Conservation (phyloP, 345 rosid genomes). For the Gossypium longicalyx region DNA sequence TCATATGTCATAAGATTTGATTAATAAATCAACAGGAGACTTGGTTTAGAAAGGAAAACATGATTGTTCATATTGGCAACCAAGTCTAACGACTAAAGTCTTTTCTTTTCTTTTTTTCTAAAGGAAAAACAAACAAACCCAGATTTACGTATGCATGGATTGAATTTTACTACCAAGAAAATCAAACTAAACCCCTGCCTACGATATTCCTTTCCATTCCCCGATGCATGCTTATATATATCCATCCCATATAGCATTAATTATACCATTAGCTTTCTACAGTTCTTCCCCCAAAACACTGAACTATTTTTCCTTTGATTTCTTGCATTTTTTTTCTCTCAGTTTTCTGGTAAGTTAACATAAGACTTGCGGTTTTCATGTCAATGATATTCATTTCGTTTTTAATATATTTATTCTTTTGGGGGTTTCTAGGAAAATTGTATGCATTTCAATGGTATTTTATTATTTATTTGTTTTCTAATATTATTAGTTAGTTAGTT, state of each 20-base stretch:
- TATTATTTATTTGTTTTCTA: neutral
- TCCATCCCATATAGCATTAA: neutral
- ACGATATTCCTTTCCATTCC: neutral
- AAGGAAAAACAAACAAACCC: neutral
- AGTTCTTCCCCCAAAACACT: neutral
- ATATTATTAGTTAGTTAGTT: neutral
- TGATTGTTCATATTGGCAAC: too few species aligned
- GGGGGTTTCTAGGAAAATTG: neutral
- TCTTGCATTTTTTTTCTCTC: neutral
- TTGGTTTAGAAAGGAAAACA: too few species aligned
- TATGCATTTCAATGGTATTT: neutral
- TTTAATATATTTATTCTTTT: neutral
- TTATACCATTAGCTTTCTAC: neutral
- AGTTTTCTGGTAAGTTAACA: constrained; percentile 7
- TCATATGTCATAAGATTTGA: too few species aligned
- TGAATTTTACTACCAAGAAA: neutral
- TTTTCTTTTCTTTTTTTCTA: too few species aligned
- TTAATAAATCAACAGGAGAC: too few species aligned
- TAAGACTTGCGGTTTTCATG: neutral
- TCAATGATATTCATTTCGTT: neutral
- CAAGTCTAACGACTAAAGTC: too few species aligned
- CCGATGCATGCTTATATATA: neutral
- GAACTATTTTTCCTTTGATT: neutral
- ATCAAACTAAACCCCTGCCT: neutral
- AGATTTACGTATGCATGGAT: constrained; percentile 1